phyloP scores from a whole-genome alignment of 2,329 filamentous ascomycete species.

The Aspergillus sergii region DNA sequence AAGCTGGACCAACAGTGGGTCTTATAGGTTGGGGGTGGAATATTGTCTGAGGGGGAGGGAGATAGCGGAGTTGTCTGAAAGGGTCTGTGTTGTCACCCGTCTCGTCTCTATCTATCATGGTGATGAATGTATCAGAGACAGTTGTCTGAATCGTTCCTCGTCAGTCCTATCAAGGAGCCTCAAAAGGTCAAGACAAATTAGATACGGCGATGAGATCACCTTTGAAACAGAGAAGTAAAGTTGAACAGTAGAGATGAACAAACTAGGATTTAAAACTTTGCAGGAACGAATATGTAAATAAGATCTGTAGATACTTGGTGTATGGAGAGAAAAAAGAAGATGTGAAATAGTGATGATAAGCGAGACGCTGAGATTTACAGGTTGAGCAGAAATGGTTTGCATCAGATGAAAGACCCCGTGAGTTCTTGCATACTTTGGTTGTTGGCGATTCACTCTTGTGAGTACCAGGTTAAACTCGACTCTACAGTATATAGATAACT shows the following conservation, averaged over 20 bases:
- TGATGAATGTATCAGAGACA: background rate
- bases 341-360: background rate
- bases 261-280: background rate
- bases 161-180: background rate
- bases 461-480: background rate
- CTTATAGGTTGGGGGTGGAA: background rate
- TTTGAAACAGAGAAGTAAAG: background rate
- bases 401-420: background rate
- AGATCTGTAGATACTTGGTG: background rate
- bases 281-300: too few species aligned
- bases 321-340: background rate
- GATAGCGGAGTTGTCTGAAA: slow-evolving; percentile 1
- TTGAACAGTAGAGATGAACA: background rate
- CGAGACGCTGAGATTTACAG: background rate
- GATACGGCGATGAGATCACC: background rate
- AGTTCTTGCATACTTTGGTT: background rate
- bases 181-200: background rate
- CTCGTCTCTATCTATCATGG: background rate
- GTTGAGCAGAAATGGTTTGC: background rate
- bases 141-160: background rate
- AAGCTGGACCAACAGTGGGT: background rate
- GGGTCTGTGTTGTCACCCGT: background rate
- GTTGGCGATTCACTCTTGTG: background rate
- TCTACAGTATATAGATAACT: background rate
- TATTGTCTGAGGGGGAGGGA: slow-evolving; percentile 2